phyloP scores from a whole-genome alignment of 192 early-diverging fungal genomes.

The Mycoemilia scoparia region DNA sequence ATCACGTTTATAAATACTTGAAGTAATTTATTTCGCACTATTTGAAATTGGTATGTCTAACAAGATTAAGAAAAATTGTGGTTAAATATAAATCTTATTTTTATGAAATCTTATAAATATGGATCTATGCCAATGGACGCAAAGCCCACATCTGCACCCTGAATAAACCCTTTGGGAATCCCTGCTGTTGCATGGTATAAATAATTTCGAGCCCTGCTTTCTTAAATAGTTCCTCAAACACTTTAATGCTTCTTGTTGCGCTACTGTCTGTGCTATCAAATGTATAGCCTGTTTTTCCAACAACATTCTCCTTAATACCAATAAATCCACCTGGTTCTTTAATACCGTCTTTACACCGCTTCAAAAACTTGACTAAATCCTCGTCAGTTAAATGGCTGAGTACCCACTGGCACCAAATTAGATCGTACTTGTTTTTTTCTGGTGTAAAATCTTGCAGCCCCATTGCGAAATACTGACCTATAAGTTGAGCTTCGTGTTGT shows the following conservation, averaged over 20 bases:
- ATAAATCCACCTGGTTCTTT: conserved; percentile 51
- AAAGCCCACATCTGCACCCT: conserved; percentile 48
- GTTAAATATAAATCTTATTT: no score
- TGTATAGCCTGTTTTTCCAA: conserved; percentile 34
- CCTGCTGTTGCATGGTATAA: conserved; percentile 41
- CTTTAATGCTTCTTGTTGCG: conserved; percentile 30
- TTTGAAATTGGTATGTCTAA: no score
- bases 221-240: conserved; percentile 39
- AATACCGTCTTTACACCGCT: conserved; percentile 51
- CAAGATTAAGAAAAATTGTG: no score
- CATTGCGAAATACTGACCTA: conserved; percentile 44
- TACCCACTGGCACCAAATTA: conserved; percentile 99
- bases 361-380: conserved; percentile 69
- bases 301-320: conserved; percentile 84
- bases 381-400: conserved; percentile 82
- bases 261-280: conserved; percentile 74
- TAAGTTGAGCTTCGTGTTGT: conserved; percentile 33
- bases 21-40: no score
- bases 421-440: conserved; percentile 50
- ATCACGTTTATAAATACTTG: no score
- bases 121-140: no score
- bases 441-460: conserved; percentile 76
- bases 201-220: conserved; percentile 41
- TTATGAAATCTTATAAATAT: no score
- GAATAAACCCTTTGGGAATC: conserved; percentile 48